phyloP scores from a whole-genome alignment of 257 asterid species.

The Mentha longifolia region DNA sequence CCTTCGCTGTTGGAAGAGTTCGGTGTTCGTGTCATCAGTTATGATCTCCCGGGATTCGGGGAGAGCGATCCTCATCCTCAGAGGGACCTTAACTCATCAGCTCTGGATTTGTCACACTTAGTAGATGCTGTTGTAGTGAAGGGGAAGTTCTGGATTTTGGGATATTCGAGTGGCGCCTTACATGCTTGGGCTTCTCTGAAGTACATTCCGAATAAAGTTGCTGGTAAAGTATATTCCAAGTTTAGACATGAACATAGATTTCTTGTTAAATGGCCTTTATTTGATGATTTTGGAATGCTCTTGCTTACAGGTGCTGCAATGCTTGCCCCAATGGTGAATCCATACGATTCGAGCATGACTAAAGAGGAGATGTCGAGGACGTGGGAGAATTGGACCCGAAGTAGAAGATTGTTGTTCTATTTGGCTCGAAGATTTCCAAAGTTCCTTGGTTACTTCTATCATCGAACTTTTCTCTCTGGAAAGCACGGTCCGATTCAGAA shows the following conservation, averaged over 20 bases:
- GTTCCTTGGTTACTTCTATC: constrained; percentile 65
- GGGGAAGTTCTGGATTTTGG: constrained; percentile 84
- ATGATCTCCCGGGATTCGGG: constrained; percentile 95
- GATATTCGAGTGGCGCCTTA: constrained; percentile 73
- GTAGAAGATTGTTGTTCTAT: constrained; percentile 55
- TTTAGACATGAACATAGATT: not conserved
- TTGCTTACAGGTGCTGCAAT: constrained; percentile 68
- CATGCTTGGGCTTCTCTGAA: constrained; percentile 94
- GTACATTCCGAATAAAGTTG: constrained; percentile 67
- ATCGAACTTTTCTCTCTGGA: constrained; percentile 72
- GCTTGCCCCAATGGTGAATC: constrained; percentile 82
- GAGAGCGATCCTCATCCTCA: constrained; percentile 84
- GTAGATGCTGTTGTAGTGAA: constrained; percentile 60
- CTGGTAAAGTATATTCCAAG: constrained; percentile 45
- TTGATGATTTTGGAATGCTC: constrained; percentile 16
- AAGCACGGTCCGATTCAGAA: constrained; percentile 73
- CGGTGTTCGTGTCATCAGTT: constrained; percentile 76
- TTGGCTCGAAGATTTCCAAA: constrained; percentile 77
- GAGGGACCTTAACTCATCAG: constrained; percentile 76
- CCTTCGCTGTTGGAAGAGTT: constrained; percentile 68
- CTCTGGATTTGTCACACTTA: constrained; percentile 68
- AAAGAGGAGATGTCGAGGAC: constrained; percentile 68
- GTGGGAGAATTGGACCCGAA: constrained; percentile 72
- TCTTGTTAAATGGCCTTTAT: constrained; percentile 1
- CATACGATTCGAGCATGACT: constrained; percentile 78